Percentiles rank a stretch among this genome's conserved stretches.
Evolutionary conservation across 352 stramenopile genomes (phyloP).

Genomic region (Phytophthora nicotianae): DNA sequence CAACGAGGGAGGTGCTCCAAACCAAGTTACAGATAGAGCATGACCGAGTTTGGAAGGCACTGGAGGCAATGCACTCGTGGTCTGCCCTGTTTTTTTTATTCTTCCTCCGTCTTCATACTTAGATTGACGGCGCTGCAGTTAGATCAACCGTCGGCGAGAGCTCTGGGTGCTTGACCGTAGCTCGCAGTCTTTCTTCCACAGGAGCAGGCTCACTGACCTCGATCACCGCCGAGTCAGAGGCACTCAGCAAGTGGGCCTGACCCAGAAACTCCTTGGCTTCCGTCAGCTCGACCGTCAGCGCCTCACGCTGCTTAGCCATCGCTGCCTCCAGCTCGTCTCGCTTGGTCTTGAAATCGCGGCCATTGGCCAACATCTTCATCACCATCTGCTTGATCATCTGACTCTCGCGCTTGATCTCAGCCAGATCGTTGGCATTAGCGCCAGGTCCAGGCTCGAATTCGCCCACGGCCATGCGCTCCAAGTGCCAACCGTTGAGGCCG

Average conservation of each 20-base stretch:
- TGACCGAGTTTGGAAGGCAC: constrained; percentile 13
- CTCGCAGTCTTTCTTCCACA: constrained; percentile 68
- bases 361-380: constrained; percentile 62
- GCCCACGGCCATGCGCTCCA: constrained; percentile 83
- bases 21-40: constrained; percentile 31
- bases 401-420: constrained; percentile 64
- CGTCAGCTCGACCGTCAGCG: constrained; percentile 63
- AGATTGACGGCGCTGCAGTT: constrained; percentile 55
- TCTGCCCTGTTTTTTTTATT: constrained; percentile 5
- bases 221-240: constrained; percentile 39
- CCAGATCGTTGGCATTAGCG: constrained; percentile 45
- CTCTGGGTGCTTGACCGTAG: constrained; percentile 58
- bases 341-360: constrained; percentile 52
- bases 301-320: constrained; percentile 80
- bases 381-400: constrained; percentile 64
- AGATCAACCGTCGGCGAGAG: constrained; percentile 52
- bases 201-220: constrained; percentile 61
- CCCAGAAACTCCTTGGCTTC: constrained; percentile 77
- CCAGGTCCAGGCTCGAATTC: constrained; percentile 56
- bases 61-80: constrained; percentile 22
- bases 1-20: constrained; percentile 14
- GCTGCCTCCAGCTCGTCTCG: constrained; percentile 57
- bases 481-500: constrained; percentile 74
- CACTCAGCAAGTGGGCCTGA: constrained; percentile 59
- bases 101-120: constrained; percentile 22